Percentiles rank a stretch among this genome's conserved stretches.
Conservation (phyloP, 192 early-diverging fungal genomes). For the Backusella sp. region DNA sequence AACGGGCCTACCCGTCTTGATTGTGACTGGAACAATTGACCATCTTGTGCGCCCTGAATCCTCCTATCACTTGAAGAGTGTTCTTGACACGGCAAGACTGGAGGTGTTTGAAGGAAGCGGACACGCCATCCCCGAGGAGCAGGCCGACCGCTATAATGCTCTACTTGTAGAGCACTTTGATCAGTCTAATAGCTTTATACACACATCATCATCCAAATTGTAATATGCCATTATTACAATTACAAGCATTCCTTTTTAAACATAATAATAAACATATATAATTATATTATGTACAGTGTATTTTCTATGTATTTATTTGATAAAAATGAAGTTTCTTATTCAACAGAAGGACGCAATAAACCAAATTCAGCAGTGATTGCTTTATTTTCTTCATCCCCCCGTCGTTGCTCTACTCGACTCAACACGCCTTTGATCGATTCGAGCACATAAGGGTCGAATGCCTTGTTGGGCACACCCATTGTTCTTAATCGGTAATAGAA, state of each 20-base stretch:
- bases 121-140: conserved; percentile 35
- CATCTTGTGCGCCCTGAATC: conserved; percentile 34
- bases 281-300: background rate
- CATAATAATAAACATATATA: background rate
- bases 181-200: background rate
- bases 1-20: conserved; percentile 18
- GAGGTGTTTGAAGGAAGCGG: conserved; percentile 41
- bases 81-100: conserved; percentile 14
- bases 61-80: conserved; percentile 29
- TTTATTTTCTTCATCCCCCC: background rate
- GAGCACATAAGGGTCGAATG: conserved; percentile 4
- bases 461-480: background rate
- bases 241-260: background rate
- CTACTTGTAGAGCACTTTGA: conserved; percentile 34
- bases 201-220: background rate
- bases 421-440: background rate
- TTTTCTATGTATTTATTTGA: background rate
- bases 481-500: conserved; percentile 24
- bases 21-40: conserved; percentile 39
- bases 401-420: background rate
- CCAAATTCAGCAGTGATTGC: background rate
- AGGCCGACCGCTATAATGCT: conserved; percentile 31
- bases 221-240: background rate
- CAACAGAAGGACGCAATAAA: background rate
- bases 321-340: background rate